phyloP scores from a whole-genome alignment of 768 basidiomycete genomes.

The Tylopilus plumbeoviolaceoides region DNA sequence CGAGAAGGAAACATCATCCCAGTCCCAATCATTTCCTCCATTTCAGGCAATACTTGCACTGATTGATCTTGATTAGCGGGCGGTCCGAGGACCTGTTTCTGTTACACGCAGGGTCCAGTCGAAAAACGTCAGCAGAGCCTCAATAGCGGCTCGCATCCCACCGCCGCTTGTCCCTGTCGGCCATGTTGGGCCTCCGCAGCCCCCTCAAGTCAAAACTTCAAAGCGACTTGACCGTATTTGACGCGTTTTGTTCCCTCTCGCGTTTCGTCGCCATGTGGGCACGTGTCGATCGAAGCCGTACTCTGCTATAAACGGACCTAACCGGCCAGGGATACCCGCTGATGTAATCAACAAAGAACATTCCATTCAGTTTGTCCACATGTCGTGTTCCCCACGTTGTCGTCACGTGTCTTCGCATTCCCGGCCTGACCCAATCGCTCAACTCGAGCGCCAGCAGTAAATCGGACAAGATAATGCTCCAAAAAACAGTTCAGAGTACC shows the following conservation, averaged over 20 bases:
- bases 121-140: neutral
- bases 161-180: slow-evolving; percentile 4
- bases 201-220: neutral
- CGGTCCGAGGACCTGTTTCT: slow-evolving; percentile 5
- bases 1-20: neutral
- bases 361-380: neutral
- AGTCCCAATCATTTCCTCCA: neutral
- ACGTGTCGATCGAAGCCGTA: slow-evolving; percentile 9
- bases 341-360: slow-evolving; percentile 5
- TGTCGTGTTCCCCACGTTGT: slow-evolving; percentile 1
- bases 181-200: neutral
- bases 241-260: neutral
- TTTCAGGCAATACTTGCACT: neutral
- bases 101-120: neutral
- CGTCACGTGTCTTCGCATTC: neutral
- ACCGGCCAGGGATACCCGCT: neutral
- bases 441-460: neutral
- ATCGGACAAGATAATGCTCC: too few species aligned
- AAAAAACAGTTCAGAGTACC: too few species aligned
- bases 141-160: neutral
- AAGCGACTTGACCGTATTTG: neutral
- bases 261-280: slow-evolving; percentile 4
- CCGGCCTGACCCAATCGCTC: neutral
- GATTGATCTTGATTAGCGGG: neutral
- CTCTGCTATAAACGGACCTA: neutral